Evolutionary conservation across 352 stramenopile species (phyloP), one percentile per base, ranked within the genome.

Genomic region (Globisporangium camurandrum): DNA sequence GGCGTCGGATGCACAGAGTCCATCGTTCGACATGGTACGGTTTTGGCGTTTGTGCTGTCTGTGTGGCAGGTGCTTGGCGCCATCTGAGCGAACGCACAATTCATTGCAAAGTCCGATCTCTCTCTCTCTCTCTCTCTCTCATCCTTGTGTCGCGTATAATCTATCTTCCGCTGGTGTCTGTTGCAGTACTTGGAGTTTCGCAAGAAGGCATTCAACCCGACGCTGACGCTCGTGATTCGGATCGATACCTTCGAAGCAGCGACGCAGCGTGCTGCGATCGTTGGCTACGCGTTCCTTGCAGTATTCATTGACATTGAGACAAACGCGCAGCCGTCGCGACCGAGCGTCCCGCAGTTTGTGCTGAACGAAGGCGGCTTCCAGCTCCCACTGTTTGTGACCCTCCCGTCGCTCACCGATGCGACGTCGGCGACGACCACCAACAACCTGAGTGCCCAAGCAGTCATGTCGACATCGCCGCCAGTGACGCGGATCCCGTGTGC

Each of bases 321-420:
- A 16, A 49, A 61, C 26, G 57, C 71, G 10, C 75, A 89, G 48
- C 67, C 81, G 1, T 56, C 51, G 8, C 77, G 75, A 20, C 49
- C 80, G 2, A 84, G 63, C 31, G 51, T 69, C 19, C 51, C 62
- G 30, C 76, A 81, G 16, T 88, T 84, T 42, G 49, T 57, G 0
- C 51, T 95, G 2, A 90, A 91, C 36, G 60, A 69, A 44, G 81
- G 86, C 8, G 62, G 56, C 2, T 93, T 93, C 50, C 86, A 96
- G 62, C 44, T 95, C 8, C 81, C 85, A 10, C 22, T 96, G 2
- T 69, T 80, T 54, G 57, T 70, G 11, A 75, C 69, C 10, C 51
- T 77, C 3, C 56, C 55, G 22, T n/a, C n/a, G n/a, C 34, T 85
- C 34, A 61, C 59, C 5, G 62, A 72, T 36, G 62, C 69, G 0